These are phyloP conservation scores for Bipolaris sorokiniana DNA, from an alignment of 2,329 filamentous ascomycete species.

Conservation along the genomic window DNA sequence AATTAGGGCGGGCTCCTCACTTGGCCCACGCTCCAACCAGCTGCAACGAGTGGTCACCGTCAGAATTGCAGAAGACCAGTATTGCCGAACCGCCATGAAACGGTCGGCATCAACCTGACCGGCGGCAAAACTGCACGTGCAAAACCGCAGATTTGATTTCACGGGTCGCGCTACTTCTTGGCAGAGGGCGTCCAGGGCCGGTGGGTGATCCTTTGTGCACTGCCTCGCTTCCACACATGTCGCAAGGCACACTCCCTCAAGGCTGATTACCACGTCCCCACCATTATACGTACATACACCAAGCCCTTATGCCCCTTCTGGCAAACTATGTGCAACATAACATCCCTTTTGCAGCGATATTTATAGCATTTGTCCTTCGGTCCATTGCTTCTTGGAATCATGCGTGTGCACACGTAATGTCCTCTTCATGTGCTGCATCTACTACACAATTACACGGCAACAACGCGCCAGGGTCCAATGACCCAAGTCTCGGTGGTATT, in stretches of 20 bases:
- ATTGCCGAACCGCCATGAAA: constrained; percentile 23
- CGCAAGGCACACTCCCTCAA: constrained; percentile 33
- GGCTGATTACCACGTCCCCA: constrained; percentile 32
- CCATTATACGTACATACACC: neutral
- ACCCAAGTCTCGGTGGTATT: neutral
- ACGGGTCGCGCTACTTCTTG: constrained; percentile 4
- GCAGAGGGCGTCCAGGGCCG: constrained; percentile 12
- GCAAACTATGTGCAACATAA: constrained; percentile 13
- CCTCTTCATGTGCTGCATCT: constrained; percentile 3
- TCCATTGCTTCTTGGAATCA: constrained; percentile 1
- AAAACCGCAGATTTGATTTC: constrained; percentile 9
- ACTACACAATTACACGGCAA: neutral
- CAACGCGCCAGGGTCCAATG: neutral
- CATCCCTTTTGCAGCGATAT: constrained; percentile 12
- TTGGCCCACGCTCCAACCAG: constrained; percentile 10
- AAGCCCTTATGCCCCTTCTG: constrained; percentile 15
- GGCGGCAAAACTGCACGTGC: constrained; percentile 10
- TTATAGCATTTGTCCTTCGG: constrained; percentile 18
- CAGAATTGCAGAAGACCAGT: constrained; percentile 6
- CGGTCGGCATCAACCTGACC: constrained; percentile 11
- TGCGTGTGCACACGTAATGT: constrained; percentile 5
- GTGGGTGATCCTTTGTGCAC: constrained; percentile 22
- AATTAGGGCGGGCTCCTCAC: constrained; percentile 8
- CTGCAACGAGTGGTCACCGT: constrained; percentile 11
- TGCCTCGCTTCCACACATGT: constrained; percentile 26